These are phyloP conservation scores for Proliferodiscus dingleyae DNA, from an alignment of 2,329 filamentous ascomycete species.

Conservation along the genomic window DNA sequence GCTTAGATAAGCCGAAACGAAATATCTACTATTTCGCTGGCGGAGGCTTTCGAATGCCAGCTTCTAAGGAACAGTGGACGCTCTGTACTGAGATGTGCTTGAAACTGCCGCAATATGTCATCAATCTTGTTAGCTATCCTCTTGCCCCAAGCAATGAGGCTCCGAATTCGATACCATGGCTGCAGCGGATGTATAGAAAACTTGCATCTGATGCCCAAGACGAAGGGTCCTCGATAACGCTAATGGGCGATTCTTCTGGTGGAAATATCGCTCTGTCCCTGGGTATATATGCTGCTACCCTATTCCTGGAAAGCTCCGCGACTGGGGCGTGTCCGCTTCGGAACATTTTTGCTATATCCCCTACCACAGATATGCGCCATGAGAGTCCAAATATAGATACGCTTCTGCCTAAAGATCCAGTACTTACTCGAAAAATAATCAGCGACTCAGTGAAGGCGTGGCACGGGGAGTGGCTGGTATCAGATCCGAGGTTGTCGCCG, in stretches of 20 bases:
- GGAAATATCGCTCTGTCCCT: conserved; percentile 16
- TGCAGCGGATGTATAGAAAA: conserved; percentile 9
- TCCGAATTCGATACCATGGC: conserved; percentile 6
- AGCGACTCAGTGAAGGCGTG: conserved; percentile 15
- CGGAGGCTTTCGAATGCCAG: conserved; percentile 20
- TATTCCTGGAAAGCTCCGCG: neutral
- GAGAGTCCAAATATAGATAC: conserved; percentile 16
- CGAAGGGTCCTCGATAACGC: conserved; percentile 9
- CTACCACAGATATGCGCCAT: conserved; percentile 18
- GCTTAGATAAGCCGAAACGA: conserved; percentile 1
- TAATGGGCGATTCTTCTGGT: conserved; percentile 18
- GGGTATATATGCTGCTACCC: conserved; percentile 11
- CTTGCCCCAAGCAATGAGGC: conserved; percentile 13
- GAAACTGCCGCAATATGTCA: conserved; percentile 14
- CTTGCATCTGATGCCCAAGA: conserved; percentile 1
- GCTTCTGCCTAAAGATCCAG: conserved; percentile 11
- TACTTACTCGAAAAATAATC: conserved; percentile 14
- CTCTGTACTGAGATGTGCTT: conserved; percentile 13
- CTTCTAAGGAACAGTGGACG: conserved; percentile 16
- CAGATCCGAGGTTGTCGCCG: conserved; percentile 17
- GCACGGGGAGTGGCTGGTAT: conserved; percentile 9
- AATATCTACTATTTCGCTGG: conserved; percentile 30
- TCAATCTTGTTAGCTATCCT: conserved; percentile 17
- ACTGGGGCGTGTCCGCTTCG: conserved; percentile 7
- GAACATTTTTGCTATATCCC: conserved; percentile 18